Conservation (phyloP, 2,329 filamentous ascomycete genomes). For the Hypomyces rosellus region DNA sequence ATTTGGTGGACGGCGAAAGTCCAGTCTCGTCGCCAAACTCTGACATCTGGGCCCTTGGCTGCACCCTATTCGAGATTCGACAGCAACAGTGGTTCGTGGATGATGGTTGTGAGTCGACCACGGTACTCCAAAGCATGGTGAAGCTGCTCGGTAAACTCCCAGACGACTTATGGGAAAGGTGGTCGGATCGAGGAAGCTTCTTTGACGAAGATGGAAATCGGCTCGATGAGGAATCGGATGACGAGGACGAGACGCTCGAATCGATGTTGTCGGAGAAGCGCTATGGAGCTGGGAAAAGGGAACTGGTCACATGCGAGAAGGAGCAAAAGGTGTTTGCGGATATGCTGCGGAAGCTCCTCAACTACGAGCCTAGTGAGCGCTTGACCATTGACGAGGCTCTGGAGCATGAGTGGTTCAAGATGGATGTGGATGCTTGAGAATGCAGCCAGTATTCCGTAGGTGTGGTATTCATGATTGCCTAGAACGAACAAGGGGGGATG, state of each 20-base stretch:
- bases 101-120: conserved; percentile 19
- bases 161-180: conserved; percentile 24
- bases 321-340: conserved; percentile 22
- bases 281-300: background rate
- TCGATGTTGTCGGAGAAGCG: no score
- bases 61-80: conserved; percentile 28
- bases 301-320: background rate
- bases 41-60: conserved; percentile 30
- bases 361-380: conserved; percentile 15
- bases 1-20: conserved; percentile 13
- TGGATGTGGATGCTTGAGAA: background rate
- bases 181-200: conserved; percentile 17
- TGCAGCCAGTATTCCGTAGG: no score
- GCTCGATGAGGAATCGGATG: no score
- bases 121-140: conserved; percentile 24
- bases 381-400: background rate
- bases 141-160: conserved; percentile 26
- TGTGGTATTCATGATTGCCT: no score
- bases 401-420: background rate
- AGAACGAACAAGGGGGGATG: no score
- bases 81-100: conserved; percentile 23
- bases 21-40: conserved; percentile 12
- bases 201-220: conserved; percentile 18
- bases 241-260: conserved; percentile 1
- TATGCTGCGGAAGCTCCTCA: conserved; percentile 17